Conservation (phyloP, 768 basidiomycete species). For the Collybiopsis luxurians region DNA sequence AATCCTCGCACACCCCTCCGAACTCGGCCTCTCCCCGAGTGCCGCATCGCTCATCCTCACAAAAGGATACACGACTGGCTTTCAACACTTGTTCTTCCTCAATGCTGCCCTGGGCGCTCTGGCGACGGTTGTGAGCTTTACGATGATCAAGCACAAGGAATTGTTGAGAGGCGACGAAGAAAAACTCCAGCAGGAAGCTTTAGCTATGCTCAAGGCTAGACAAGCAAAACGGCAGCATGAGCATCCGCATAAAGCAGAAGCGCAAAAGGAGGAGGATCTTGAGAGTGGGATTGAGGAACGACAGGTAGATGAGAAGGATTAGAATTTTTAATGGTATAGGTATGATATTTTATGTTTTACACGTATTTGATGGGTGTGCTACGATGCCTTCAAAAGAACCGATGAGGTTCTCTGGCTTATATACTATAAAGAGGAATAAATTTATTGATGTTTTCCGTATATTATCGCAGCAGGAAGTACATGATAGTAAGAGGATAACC, state of each 20-base stretch:
- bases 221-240: background rate
- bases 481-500: too few species aligned
- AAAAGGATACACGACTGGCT: constrained; percentile 54
- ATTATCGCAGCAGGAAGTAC: too few species aligned
- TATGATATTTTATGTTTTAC: too few species aligned
- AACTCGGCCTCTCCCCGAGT: constrained; percentile 32
- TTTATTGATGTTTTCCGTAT: too few species aligned
- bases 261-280: background rate
- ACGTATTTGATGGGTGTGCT: too few species aligned
- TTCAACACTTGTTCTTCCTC: constrained; percentile 58
- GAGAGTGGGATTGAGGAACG: background rate
- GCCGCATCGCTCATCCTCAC: constrained; percentile 41
- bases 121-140: constrained; percentile 51
- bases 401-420: too few species aligned
- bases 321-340: too few species aligned
- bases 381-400: too few species aligned
- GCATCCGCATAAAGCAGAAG: background rate
- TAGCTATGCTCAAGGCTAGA: background rate
- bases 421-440: too few species aligned
- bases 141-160: constrained; percentile 63
- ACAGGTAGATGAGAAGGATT: too few species aligned
- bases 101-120: constrained; percentile 53
- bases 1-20: constrained; percentile 26
- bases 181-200: constrained; percentile 38
- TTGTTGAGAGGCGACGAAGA: constrained; percentile 58